Conservation (phyloP, 148 eudicot species). For the Vaccinium vitisidaea region DNA sequence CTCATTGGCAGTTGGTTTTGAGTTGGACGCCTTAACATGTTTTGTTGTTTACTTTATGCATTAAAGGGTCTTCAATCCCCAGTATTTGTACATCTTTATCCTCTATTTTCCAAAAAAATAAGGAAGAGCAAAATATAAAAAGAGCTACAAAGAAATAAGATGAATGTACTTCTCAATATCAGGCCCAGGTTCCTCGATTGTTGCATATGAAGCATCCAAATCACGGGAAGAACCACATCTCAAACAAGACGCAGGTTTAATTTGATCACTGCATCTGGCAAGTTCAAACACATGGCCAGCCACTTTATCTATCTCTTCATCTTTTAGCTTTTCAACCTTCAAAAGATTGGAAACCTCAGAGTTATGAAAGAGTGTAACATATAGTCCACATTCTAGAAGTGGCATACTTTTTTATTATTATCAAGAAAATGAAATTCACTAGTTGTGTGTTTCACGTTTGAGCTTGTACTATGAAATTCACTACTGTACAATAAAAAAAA, state of each 20-base stretch:
- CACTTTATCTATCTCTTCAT: slow-evolving; percentile 36
- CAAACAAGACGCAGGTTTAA: slow-evolving; percentile 62
- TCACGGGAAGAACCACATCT: slow-evolving; percentile 59
- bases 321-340: slow-evolving; percentile 40
- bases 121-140: neutral
- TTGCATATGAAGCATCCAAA: slow-evolving; percentile 41
- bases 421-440: slow-evolving; percentile 5
- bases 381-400: neutral
- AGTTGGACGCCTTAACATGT: neutral
- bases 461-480: neutral
- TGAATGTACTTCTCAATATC: slow-evolving; percentile 46
- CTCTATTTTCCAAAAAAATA: neutral
- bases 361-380: slow-evolving; percentile 12
- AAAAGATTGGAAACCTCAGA: slow-evolving; percentile 11
- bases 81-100: neutral
- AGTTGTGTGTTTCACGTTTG: slow-evolving; percentile 6
- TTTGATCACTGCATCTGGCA: slow-evolving; percentile 20
- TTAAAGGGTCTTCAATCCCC: neutral
- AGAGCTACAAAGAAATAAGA: neutral
- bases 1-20: no score
- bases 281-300: slow-evolving; percentile 48
- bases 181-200: slow-evolving; percentile 41
- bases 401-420: neutral
- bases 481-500: no score
- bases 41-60: neutral